Conservation (phyloP, 1,139 yeast species). For the Hyphopichia pseudoburtonii region DNA sequence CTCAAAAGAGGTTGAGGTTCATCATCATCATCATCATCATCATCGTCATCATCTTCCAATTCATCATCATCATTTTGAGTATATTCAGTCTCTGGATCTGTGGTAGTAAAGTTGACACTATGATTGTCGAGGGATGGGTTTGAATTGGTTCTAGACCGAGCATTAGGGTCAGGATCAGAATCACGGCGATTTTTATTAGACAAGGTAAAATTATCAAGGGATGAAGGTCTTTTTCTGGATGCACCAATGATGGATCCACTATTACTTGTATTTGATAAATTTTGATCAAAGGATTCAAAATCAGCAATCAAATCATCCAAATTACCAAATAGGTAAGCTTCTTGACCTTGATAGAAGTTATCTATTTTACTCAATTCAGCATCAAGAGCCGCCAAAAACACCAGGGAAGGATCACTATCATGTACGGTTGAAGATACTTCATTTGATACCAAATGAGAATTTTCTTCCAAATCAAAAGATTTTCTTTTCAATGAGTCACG, state of each 20-base stretch:
- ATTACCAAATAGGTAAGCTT: conserved; percentile 44
- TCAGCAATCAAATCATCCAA: conserved; percentile 55
- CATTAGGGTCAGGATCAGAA: conserved; percentile 2
- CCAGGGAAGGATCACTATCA: conserved; percentile 23
- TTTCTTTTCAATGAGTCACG: conserved; percentile 47
- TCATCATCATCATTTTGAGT: conserved; percentile 32
- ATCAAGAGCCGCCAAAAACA: conserved; percentile 54
- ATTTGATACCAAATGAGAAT: conserved; percentile 27
- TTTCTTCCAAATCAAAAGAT: conserved; percentile 26
- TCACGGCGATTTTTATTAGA: neutral
- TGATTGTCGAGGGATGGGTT: conserved; percentile 18
- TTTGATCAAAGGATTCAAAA: conserved; percentile 46
- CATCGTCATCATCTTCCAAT: conserved; percentile 24
- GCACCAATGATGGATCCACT: conserved; percentile 10
- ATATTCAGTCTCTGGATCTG: conserved; percentile 36
- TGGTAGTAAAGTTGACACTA: conserved; percentile 12
- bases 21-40: conserved; percentile 5
- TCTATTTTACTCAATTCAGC: conserved; percentile 62
- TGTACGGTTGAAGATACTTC: conserved; percentile 23
- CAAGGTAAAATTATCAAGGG: conserved; percentile 4
- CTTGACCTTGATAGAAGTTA: conserved; percentile 55
- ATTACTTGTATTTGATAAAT: conserved; percentile 18
- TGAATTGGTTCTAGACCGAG: conserved; percentile 13
- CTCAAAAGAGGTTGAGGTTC: conserved; percentile 9
- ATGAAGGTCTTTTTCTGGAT: conserved; percentile 7